phyloP scores from a whole-genome alignment of 208 protist genomes.

The Trichomonas tenax region DNA sequence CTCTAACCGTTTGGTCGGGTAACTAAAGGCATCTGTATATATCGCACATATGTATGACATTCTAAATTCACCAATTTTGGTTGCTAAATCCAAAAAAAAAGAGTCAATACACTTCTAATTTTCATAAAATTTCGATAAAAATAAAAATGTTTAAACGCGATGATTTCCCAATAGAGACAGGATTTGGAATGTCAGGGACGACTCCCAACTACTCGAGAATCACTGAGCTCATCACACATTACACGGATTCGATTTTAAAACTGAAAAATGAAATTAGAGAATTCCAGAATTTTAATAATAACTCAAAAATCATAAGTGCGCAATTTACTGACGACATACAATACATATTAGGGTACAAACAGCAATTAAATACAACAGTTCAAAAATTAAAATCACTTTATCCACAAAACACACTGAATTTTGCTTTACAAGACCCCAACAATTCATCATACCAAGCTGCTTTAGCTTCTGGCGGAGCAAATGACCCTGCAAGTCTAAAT shows the following conservation, averaged over 20 bases:
- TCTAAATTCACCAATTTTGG: too few species aligned
- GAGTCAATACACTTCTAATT: not conserved
- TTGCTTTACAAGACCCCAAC: not conserved
- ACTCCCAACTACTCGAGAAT: not conserved
- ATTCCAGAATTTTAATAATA: not conserved
- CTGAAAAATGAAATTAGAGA: not conserved
- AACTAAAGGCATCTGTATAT: too few species aligned
- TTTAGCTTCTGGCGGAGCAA: not conserved
- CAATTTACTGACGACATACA: not conserved
- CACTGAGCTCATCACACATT: not conserved
- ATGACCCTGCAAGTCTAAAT: not conserved
- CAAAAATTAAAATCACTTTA: not conserved
- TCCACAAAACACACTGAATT: not conserved
- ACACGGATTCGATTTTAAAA: not conserved
- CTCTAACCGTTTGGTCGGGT: too few species aligned
- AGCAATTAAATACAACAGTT: not conserved
- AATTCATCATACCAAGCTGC: too few species aligned
- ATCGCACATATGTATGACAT: too few species aligned
- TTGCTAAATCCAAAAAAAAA: too few species aligned
- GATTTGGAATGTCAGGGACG: not conserved
- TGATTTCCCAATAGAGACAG: not conserved
- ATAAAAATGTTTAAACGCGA: not conserved
- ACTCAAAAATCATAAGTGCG: not conserved
- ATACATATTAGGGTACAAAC: not conserved
- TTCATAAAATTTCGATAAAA: not conserved